phyloP scores from a whole-genome alignment of 371 early-diverging fungal genomes.

The Mortierella sp. region DNA sequence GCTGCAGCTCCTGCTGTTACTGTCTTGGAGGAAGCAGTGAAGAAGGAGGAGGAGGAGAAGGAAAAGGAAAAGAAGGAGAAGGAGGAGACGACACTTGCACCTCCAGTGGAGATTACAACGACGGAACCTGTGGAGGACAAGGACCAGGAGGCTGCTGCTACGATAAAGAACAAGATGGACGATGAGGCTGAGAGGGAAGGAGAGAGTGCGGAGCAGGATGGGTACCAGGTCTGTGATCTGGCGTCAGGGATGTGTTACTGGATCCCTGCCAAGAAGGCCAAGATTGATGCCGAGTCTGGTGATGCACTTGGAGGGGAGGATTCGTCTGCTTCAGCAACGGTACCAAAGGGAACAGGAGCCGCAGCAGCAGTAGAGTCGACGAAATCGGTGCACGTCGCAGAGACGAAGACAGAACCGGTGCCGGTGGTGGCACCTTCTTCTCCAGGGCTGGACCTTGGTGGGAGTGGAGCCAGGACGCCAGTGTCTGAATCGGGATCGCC shows the following conservation, averaged over 20 bases:
- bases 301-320: too few species aligned
- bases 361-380: neutral
- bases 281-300: neutral
- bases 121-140: neutral
- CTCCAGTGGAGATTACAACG: slow-evolving; percentile 1
- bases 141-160: neutral
- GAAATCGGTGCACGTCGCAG: neutral
- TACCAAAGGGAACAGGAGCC: neutral
- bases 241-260: slow-evolving; percentile 26
- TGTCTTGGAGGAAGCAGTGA: neutral
- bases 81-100: neutral
- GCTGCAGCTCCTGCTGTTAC: too few species aligned
- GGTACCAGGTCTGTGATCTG: slow-evolving; percentile 21
- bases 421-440: neutral
- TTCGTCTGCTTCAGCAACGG: too few species aligned
- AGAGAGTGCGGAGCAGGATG: slow-evolving; percentile 1
- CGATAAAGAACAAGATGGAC: neutral
- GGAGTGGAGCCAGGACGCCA: slow-evolving; percentile 4
- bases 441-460: neutral
- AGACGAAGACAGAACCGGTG: neutral
- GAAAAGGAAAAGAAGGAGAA: neutral
- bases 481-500: slow-evolving; percentile 3
- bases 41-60: neutral
- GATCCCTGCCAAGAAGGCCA: slow-evolving; percentile 30
- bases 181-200: neutral